Conservation (phyloP, 495 filamentous ascomycete genomes). For the Penicillium silybi region DNA sequence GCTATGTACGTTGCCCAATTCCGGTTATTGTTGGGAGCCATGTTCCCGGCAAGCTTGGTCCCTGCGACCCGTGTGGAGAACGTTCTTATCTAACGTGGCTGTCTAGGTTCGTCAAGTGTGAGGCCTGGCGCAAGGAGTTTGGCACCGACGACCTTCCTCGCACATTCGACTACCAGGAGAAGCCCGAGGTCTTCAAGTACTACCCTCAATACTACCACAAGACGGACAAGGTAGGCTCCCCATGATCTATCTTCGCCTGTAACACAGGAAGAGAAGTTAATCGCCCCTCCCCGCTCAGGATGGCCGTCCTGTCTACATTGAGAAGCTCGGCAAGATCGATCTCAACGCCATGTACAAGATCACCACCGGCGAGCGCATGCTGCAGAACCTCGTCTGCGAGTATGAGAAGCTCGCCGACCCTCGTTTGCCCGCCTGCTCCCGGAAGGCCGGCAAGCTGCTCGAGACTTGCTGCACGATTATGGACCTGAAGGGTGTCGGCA, state of each 20-base stretch:
- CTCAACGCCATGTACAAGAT: conserved; percentile 86
- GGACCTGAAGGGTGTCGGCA: conserved; percentile 90
- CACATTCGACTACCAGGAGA: conserved; percentile 86
- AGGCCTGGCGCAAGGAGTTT: conserved; percentile 87
- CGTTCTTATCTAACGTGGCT: conserved; percentile 3
- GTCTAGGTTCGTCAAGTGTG: conserved; percentile 80
- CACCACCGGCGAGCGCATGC: conserved; percentile 88
- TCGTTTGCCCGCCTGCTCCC: conserved; percentile 89
- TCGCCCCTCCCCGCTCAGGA: conserved; percentile 52
- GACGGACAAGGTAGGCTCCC: conserved; percentile 77
- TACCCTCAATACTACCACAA: conserved; percentile 99
- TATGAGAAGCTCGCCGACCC: conserved; percentile 96
- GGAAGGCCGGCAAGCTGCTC: conserved; percentile 81
- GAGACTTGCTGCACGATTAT: conserved; percentile 98
- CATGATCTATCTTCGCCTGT: background rate
- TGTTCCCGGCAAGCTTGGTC: background rate
- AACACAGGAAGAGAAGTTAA: conserved; percentile 5
- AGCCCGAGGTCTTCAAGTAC: conserved; percentile 80
- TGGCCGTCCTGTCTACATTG: conserved; percentile 94
- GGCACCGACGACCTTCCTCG: conserved; percentile 79
- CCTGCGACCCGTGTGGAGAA: background rate
- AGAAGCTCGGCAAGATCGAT: conserved; percentile 92
- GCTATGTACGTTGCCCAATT: conserved; percentile 59
- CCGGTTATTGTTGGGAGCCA: background rate
- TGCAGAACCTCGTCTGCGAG: conserved; percentile 90